Base-by-base conservation (phyloP, 768 basidiomycete genomes). In the Tylopilus intermedius region DNA sequence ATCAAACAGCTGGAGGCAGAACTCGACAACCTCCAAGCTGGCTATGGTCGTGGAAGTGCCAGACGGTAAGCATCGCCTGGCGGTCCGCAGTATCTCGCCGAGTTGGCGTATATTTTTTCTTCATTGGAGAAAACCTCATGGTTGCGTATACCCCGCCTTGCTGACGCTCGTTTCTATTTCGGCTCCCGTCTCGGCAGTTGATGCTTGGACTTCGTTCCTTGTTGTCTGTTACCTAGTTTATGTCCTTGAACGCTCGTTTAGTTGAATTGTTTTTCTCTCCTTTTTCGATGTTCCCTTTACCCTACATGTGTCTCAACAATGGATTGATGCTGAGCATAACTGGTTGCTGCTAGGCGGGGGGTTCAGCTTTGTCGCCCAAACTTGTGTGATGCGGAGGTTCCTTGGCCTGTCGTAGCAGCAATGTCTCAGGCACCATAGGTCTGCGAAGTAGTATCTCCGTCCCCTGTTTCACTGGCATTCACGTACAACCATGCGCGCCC, bases 1-100 rank as follows among this genome's bases (percentile, higher is more conserved):
- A 94, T 95, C 79, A 96, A 96, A 74, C 76, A 83, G 54, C 80
- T 94, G 70, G 93, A 96, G 68, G 81, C 82, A 24, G 93, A 96
- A 71, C 79, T 96, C 57, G 92, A 94, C 75, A 86, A 84, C 62
- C 81, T 94, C 46, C 89, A 92, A 69, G 83, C 86, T 58, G 90
- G 89, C 37, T 92, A 90, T 59, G 86, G 88, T 50, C 81, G 90
- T 41, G 83, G 87, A 66, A 68, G 67, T 21, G 67, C 67, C 55
- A 67, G 67, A 56, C 56, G 68, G 58, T 68, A 41, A 67, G 44
- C 30, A 8, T 42, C 15, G 3, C 15, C 30, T 24, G 38, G 40
- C 21, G 24, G 29, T 0, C 21, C 47, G 29, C 29, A 21, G n/a
- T 40, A 46, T 29, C 27, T 51, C 29, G 26, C 53, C 48, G 33